Evolutionary conservation across 2,329 filamentous ascomycete genomes (phyloP), one percentile per base, ranked within the genome.

Genomic region (Pseudogymnoascus sp.): DNA sequence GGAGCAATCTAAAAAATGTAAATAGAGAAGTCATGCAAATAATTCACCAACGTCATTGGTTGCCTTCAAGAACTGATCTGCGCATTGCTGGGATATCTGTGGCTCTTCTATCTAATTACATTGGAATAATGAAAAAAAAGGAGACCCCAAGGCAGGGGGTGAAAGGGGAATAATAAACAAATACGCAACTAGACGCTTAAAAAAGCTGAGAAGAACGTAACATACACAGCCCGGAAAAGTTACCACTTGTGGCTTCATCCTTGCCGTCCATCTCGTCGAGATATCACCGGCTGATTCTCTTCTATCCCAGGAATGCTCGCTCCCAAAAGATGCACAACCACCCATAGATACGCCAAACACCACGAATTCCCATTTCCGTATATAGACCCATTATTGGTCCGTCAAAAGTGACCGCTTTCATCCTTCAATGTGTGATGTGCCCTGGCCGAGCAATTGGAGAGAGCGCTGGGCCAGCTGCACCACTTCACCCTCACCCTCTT

Each of bases 401-500:
- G 25, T 50, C 43, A 50, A 50, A 50, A 50, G 25, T 30, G 43
- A 50, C 18, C 25, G 16, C 25, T 9, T 50, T 78, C 66, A 94
- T 39, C 89, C 89, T 74, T 96, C 91, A 65, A 94, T 90, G 66
- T 95, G 86, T 57, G 87, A 80, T 62, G 77, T 82, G 69, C 81
- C 85, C 73, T 90, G 88, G 58, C 89, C 90, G 34, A 96, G 77
- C 3, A 96, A 81, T 74, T 97, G 93, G 39, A 97, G 80, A 72
- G 91, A 97, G 68, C 91, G 84, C 70, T 93, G 89, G 22, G 94
- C 93, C 67, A 99, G 83, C 67, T 87, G 91, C 65, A 97, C 90
- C 47, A 97, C 92, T 73, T 97, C 93, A 62, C 88, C 90, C 73
- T 97, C 92, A 50, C 94, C 92, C 63, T 96, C 91, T 68, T 96